Evolutionary conservation across 805 yeast genomes (phyloP).

Genomic region (Starmerella bombi): DNA sequence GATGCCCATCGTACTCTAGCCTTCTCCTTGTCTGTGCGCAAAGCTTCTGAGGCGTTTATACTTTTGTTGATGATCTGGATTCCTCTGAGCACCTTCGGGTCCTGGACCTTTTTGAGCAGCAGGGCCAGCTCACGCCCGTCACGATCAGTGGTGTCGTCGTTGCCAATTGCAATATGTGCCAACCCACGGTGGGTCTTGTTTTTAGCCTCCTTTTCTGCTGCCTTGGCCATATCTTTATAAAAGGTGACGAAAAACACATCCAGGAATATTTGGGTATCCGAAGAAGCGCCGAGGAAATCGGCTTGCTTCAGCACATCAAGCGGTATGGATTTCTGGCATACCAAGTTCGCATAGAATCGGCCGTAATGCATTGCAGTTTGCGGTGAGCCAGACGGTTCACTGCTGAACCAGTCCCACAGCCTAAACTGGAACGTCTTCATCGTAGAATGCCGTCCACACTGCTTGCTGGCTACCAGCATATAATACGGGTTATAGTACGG

Average conservation of each 20-base stretch:
- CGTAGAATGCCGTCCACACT: constrained; percentile 57
- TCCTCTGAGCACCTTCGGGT: constrained; percentile 50
- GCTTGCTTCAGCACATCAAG: constrained; percentile 60
- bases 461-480: constrained; percentile 59
- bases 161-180: background rate
- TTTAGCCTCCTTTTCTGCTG: constrained; percentile 24
- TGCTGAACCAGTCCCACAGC: constrained; percentile 77
- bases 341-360: constrained; percentile 60
- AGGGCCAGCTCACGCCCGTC: constrained; percentile 40
- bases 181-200: constrained; percentile 1
- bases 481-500: constrained; percentile 81
- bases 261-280: constrained; percentile 52
- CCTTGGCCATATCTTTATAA: constrained; percentile 42
- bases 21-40: constrained; percentile 39
- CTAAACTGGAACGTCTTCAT: constrained; percentile 78
- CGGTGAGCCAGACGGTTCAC: constrained; percentile 34
- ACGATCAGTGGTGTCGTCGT: constrained; percentile 22
- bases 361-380: constrained; percentile 60
- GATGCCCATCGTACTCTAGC: constrained; percentile 55
- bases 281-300: constrained; percentile 52
- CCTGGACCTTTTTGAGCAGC: constrained; percentile 41
- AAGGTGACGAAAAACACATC: constrained; percentile 62
- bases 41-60: constrained; percentile 33
- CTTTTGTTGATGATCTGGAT: constrained; percentile 45
- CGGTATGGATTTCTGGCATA: constrained; percentile 61